These are phyloP conservation scores for Euphorbia lathyris DNA, from an alignment of 345 rosid species.

Conservation along the genomic window DNA sequence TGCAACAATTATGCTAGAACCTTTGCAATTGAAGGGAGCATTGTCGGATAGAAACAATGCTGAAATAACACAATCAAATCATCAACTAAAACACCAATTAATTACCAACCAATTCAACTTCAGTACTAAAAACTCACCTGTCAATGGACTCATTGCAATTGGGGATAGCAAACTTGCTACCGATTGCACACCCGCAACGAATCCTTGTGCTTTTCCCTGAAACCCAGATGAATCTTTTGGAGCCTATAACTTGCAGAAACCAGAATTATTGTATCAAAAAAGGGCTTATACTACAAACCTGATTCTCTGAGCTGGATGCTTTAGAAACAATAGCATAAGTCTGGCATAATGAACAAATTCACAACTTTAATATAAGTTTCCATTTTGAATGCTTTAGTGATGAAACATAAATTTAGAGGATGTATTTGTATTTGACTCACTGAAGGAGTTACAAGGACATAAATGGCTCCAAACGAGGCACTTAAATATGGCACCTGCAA, in stretches of 20 bases:
- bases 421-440: constrained; percentile 24
- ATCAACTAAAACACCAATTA: neutral
- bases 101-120: neutral
- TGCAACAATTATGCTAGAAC: constrained; percentile 46
- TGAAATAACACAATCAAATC: constrained; percentile 15
- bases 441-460: constrained; percentile 43
- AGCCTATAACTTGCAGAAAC: too few species aligned
- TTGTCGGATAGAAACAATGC: constrained; percentile 44
- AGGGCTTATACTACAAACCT: constrained; percentile 27
- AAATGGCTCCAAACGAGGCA: constrained; percentile 56
- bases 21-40: constrained; percentile 58
- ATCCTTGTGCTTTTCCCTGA: constrained; percentile 58
- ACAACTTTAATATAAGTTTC: neutral
- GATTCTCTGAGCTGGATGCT: constrained; percentile 44
- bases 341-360: constrained; percentile 29
- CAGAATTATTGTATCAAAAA: too few species aligned
- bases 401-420: neutral
- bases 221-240: neutral
- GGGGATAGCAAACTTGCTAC: constrained; percentile 50
- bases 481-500: constrained; percentile 51
- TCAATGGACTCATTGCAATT: constrained; percentile 53
- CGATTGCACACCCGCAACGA: constrained; percentile 46
- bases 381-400: neutral
- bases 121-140: constrained; percentile 26
- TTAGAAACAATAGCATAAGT: constrained; percentile 51